phyloP scores from a whole-genome alignment of 106 monocot species.

The Alisma plantagoaquatica region DNA sequence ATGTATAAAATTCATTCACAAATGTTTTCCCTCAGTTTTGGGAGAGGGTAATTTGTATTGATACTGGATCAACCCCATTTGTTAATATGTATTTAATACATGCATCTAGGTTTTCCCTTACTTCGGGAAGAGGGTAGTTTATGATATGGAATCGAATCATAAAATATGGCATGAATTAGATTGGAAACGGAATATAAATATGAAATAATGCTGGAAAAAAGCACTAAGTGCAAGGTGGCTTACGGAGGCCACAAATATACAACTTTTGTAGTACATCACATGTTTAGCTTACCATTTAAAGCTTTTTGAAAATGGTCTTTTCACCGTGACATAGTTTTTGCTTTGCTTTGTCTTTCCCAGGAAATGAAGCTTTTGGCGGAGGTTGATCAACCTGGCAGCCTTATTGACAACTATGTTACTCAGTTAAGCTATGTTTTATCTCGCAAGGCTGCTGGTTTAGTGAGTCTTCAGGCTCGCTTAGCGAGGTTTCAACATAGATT shows the following conservation, averaged over 20 bases:
- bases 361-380: conserved; percentile 80
- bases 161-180: too few species aligned
- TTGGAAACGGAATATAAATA: conserved; percentile 10
- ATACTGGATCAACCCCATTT: too few species aligned
- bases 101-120: too few species aligned
- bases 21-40: too few species aligned
- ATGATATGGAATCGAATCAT: too few species aligned
- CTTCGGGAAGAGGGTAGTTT: too few species aligned
- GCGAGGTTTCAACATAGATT: conserved; percentile 68
- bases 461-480: too few species aligned
- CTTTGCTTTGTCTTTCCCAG: conserved; percentile 12
- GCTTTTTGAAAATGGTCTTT: neutral
- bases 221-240: too few species aligned
- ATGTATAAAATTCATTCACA: too few species aligned
- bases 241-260: too few species aligned
- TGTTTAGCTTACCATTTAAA: neutral
- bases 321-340: neutral
- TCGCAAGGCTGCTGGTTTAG: conserved; percentile 56
- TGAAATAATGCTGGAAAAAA: conserved; percentile 8
- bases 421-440: conserved; percentile 60
- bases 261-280: neutral
- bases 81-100: too few species aligned
- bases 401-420: conserved; percentile 61
- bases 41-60: too few species aligned
- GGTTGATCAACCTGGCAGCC: conserved; percentile 66